These are phyloP conservation scores for Phytophthora syringae DNA, from an alignment of 352 stramenopile genomes.

Conservation along the genomic window DNA sequence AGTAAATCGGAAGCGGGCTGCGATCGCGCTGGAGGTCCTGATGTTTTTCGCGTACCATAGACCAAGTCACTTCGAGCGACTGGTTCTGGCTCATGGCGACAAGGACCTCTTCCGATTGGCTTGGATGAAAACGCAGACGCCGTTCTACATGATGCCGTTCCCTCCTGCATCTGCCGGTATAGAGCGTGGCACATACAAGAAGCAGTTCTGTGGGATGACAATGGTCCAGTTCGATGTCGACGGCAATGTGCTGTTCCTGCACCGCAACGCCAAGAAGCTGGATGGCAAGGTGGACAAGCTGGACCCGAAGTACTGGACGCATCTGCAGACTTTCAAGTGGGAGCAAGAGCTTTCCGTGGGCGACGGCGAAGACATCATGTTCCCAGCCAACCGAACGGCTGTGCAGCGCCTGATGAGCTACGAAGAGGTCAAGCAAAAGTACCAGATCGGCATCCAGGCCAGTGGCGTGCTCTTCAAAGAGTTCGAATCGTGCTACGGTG, in stretches of 20 bases:
- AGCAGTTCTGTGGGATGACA: constrained; percentile 72
- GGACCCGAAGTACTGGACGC: constrained; percentile 50
- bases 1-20: constrained; percentile 52
- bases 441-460: constrained; percentile 50
- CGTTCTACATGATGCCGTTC: constrained; percentile 69
- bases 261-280: constrained; percentile 80
- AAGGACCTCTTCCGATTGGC: constrained; percentile 85
- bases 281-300: constrained; percentile 51
- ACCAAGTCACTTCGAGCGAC: constrained; percentile 62
- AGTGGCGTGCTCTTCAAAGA: constrained; percentile 53
- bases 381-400: constrained; percentile 19
- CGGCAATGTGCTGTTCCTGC: constrained; percentile 68
- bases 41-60: constrained; percentile 70
- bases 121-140: constrained; percentile 71
- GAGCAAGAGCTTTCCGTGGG: constrained; percentile 8
- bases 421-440: constrained; percentile 49
- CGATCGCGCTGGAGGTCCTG: constrained; percentile 56
- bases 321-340: constrained; percentile 57
- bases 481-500: constrained; percentile 61
- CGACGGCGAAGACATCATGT: constrained; percentile 10
- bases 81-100: constrained; percentile 74
- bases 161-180: constrained; percentile 52
- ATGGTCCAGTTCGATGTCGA: constrained; percentile 75
- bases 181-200: constrained; percentile 37
- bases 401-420: constrained; percentile 51